These are phyloP conservation scores for Trichophyton schoenleinii DNA, from an alignment of 2,329 filamentous ascomycete genomes.

Conservation along the genomic window DNA sequence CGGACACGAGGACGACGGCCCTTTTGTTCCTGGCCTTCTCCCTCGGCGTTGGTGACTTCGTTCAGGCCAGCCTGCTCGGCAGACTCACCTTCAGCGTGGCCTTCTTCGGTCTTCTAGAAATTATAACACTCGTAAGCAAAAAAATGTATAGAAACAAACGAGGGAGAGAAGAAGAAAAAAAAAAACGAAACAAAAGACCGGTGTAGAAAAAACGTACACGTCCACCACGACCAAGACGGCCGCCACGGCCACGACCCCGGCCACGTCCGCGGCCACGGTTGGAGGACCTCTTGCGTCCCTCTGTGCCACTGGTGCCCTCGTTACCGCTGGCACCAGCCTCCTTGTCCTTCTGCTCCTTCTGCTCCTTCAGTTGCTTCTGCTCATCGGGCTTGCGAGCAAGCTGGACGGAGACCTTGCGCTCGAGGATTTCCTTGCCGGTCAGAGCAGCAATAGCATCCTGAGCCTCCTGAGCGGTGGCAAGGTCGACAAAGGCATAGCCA, in stretches of 20 bases:
- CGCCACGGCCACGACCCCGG: constrained; percentile 48
- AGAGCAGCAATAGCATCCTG: constrained; percentile 91
- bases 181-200: background rate
- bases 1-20: constrained; percentile 53
- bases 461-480: constrained; percentile 86
- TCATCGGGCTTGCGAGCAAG: constrained; percentile 94
- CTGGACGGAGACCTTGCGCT: constrained; percentile 98
- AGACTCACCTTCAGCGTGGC: constrained; percentile 34
- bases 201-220: constrained; percentile 42
- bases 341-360: constrained; percentile 18
- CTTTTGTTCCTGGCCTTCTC: constrained; percentile 18
- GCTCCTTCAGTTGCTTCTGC: constrained; percentile 54
- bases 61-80: constrained; percentile 47
- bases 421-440: constrained; percentile 92
- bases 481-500: constrained; percentile 97
- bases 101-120: constrained; percentile 15
- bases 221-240: constrained; percentile 54
- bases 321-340: constrained; percentile 57
- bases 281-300: constrained; percentile 45
- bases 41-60: constrained; percentile 44
- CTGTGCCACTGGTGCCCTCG: constrained; percentile 58
- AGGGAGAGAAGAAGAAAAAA: background rate
- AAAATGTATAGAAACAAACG: too few species aligned
- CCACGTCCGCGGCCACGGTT: constrained; percentile 50
- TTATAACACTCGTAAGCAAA: background rate